These are phyloP conservation scores for Komagataella pseudopastoris DNA, from an alignment of 805 yeast species.

Conservation along the genomic window DNA sequence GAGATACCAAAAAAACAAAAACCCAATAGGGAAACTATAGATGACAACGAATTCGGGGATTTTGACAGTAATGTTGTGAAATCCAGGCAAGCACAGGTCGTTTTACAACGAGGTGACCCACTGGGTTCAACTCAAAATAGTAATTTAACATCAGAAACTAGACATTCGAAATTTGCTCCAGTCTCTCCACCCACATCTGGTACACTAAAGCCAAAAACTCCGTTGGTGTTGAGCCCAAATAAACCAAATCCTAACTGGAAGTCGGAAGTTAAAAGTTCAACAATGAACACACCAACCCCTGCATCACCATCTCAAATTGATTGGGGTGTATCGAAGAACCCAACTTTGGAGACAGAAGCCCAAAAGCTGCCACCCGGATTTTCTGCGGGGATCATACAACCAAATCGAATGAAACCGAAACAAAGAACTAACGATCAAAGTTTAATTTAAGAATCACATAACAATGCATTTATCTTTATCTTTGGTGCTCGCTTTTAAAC, in stretches of 20 bases:
- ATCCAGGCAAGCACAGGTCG: neutral
- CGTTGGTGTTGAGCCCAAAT: neutral
- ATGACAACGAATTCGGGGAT: conserved; percentile 5
- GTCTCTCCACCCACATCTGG: neutral
- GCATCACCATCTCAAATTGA: neutral
- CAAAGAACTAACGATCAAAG: neutral
- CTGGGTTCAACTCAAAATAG: neutral
- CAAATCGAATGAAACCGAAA: neutral
- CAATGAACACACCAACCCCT: neutral
- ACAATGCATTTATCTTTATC: neutral
- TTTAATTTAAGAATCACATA: neutral
- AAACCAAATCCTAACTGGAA: neutral
- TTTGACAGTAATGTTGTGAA: conserved; percentile 1
- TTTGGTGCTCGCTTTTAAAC: neutral
- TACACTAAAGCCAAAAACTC: neutral
- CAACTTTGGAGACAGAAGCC: neutral
- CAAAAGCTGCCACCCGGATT: neutral
- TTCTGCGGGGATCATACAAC: conserved; percentile 1
- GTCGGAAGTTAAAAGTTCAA: neutral
- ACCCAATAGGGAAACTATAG: neutral
- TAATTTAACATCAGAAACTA: neutral
- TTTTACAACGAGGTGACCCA: neutral
- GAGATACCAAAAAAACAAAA: neutral
- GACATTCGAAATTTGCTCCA: neutral
- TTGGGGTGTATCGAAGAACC: neutral